Conservation (phyloP, 116 monocot species). For the Papilionanthe hybrid region DNA sequence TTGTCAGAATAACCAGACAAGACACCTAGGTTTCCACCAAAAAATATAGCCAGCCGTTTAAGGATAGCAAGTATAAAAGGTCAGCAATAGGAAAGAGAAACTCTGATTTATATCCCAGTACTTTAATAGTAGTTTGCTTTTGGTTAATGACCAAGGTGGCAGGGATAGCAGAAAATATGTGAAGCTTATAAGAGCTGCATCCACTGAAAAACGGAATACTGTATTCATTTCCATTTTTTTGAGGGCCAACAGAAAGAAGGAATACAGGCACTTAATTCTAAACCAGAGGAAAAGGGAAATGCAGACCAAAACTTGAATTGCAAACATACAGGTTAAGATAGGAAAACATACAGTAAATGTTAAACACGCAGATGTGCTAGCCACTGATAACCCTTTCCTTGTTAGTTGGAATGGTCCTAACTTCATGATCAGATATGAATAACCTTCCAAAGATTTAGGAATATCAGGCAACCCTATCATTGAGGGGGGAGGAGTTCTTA, state of each 20-base stretch:
- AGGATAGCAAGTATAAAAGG: background rate
- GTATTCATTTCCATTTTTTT: background rate
- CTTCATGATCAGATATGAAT: conserved; percentile 90
- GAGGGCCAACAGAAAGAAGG: background rate
- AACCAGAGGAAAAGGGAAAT: background rate
- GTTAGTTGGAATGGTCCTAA: conserved; percentile 85
- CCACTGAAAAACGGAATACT: background rate
- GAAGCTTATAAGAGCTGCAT: background rate
- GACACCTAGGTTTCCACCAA: background rate
- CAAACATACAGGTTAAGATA: background rate
- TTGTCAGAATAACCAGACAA: background rate
- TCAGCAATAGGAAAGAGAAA: background rate
- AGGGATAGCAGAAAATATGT: background rate
- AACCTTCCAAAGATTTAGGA: conserved; percentile 71
- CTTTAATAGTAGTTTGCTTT: background rate
- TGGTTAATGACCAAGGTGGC: background rate
- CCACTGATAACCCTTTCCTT: conserved; percentile 88
- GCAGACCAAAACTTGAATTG: background rate
- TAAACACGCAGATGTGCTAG: conserved; percentile 82
- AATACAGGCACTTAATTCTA: background rate
- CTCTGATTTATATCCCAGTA: background rate
- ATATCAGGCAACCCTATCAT: conserved; percentile 60
- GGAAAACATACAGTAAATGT: conserved; percentile 67
- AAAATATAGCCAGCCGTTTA: background rate
- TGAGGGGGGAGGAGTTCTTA: conserved; percentile 71